phyloP scores from a whole-genome alignment of 495 filamentous ascomycete species.

The Cercophora scortea region DNA sequence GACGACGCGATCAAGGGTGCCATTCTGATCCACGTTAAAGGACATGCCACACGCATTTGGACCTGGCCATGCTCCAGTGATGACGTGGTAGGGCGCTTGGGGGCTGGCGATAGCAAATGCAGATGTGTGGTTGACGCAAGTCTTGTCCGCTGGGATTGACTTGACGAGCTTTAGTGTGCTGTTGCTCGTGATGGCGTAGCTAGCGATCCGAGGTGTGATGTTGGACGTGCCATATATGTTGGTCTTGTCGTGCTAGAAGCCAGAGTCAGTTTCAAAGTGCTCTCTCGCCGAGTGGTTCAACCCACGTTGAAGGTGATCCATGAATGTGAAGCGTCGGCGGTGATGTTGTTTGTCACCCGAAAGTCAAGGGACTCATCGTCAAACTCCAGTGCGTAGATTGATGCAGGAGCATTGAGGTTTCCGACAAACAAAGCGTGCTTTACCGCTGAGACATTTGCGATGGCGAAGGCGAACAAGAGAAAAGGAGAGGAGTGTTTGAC shows the following conservation, averaged over 20 bases:
- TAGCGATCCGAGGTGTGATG: conserved; percentile 17
- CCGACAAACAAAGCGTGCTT: conserved; percentile 10
- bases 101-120: conserved; percentile 20
- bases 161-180: not conserved
- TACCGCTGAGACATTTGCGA: no score
- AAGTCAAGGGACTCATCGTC: conserved; percentile 20
- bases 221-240: conserved; percentile 26
- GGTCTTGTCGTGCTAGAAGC: conserved; percentile 25
- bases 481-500: no score
- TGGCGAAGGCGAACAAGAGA: no score
- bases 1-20: conserved; percentile 15
- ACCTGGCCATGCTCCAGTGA: conserved; percentile 22
- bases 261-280: not conserved
- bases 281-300: not conserved
- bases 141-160: conserved; percentile 50
- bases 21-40: conserved; percentile 21
- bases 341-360: conserved; percentile 8
- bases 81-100: conserved; percentile 21
- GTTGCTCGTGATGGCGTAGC: conserved; percentile 53
- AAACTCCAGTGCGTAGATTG: conserved; percentile 21
- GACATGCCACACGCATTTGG: conserved; percentile 24
- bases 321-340: conserved; percentile 16
- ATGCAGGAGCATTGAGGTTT: conserved; percentile 5
- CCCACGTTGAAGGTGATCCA: conserved; percentile 30
- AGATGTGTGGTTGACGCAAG: conserved; percentile 24